A percentile compares a stretch with the other conserved stretches of the same genome.
phyloP scores from a whole-genome alignment of 2,329 filamentous ascomycete genomes.

The Xylariaceae sp. region DNA sequence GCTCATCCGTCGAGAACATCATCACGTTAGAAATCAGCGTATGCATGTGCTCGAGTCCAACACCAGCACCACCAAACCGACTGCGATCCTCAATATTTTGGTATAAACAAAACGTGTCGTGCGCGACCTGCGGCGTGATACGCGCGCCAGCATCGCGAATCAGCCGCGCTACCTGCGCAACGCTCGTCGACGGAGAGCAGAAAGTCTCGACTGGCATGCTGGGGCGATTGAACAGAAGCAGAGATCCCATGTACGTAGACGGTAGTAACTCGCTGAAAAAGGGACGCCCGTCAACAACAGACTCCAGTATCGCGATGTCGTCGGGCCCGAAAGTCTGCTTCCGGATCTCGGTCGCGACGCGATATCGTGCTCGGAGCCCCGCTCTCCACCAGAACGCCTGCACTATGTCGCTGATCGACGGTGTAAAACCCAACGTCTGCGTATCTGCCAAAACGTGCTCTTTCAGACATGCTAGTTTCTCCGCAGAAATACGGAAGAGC shows the following conservation, averaged over 20 bases:
- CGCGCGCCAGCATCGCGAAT: constrained; percentile 24
- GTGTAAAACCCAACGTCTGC: constrained; percentile 20
- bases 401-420: constrained; percentile 36
- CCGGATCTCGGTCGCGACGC: constrained; percentile 20
- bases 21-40: constrained; percentile 31
- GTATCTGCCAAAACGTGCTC: constrained; percentile 25
- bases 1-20: constrained; percentile 25
- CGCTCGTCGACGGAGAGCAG: constrained; percentile 25
- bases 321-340: constrained; percentile 19
- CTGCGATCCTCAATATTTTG: constrained; percentile 26
- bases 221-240: constrained; percentile 27
- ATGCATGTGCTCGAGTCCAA: constrained; percentile 23
- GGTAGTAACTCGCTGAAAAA: constrained; percentile 29
- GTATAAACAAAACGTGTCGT: constrained; percentile 28
- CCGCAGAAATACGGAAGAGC: constrained; percentile 30
- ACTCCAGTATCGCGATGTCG: constrained; percentile 31
- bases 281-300: constrained; percentile 30
- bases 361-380: constrained; percentile 32
- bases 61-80: constrained; percentile 22
- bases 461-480: constrained; percentile 33
- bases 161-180: constrained; percentile 22
- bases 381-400: constrained; percentile 39
- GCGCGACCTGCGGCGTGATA: constrained; percentile 25
- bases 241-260: constrained; percentile 27
- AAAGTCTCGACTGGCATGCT: constrained; percentile 23